Evolutionary conservation across 257 asterid species (phyloP).

Genomic region (Salvia miltiorrhiza): DNA sequence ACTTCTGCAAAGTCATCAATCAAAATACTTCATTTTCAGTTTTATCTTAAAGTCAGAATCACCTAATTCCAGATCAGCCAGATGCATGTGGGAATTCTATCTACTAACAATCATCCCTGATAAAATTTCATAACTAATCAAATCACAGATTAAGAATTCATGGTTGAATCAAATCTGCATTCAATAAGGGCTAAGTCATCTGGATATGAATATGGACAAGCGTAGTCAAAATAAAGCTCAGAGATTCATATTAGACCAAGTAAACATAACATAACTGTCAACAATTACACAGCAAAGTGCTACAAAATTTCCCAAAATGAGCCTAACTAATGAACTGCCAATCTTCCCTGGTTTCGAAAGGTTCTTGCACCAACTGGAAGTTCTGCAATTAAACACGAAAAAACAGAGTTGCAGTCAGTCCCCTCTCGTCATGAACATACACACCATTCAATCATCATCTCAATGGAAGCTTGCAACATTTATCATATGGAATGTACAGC

Average conservation of each 20-base stretch:
- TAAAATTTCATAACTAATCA: no score
- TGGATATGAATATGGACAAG: background rate
- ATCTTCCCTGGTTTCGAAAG: background rate
- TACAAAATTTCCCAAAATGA: conserved; percentile 19
- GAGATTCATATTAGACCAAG: conserved; percentile 6
- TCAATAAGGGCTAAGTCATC: background rate
- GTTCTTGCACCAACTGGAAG: conserved; percentile 13
- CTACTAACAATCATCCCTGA: background rate
- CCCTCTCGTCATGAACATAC: background rate
- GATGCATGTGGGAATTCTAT: no score
- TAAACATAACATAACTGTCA: conserved; percentile 4
- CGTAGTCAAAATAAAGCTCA: background rate
- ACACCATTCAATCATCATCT: background rate
- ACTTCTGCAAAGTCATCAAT: no score
- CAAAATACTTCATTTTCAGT: no score
- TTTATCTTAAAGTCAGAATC: no score
- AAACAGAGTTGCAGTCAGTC: background rate
- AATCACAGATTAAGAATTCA: background rate
- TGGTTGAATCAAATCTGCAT: background rate
- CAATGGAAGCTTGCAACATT: background rate
- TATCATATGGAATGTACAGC: background rate
- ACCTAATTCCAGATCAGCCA: no score
- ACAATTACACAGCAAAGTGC: conserved; percentile 21
- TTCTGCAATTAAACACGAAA: conserved; percentile 23
- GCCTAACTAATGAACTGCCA: conserved; percentile 29